Percentiles rank a stretch among this genome's conserved stretches.
phyloP scores from a whole-genome alignment of 352 stramenopile genomes.

The Globisporangium uncinulatum region DNA sequence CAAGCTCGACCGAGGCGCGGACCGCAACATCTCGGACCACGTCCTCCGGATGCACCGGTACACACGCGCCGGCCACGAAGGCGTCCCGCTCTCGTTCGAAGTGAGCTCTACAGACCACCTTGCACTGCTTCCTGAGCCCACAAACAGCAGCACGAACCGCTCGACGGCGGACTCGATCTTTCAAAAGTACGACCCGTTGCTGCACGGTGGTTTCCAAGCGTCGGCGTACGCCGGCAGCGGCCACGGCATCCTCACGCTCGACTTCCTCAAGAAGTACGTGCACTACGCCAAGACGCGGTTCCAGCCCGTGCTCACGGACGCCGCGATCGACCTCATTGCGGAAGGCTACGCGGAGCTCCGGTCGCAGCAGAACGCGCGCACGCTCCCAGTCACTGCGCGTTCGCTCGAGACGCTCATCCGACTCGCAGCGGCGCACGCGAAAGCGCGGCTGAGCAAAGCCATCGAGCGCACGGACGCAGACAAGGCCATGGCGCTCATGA shows the following conservation, averaged over 20 bases:
- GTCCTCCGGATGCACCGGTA: constrained; percentile 97
- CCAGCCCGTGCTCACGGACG: constrained; percentile 80
- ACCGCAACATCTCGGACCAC: constrained; percentile 96
- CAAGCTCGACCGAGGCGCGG: constrained; percentile 92
- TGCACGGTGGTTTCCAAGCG: constrained; percentile 72
- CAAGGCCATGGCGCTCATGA: constrained; percentile 94
- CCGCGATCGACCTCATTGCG: constrained; percentile 92
- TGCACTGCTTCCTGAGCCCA: constrained; percentile 53
- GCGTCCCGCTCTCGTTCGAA: constrained; percentile 86
- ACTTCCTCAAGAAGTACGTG: constrained; percentile 99
- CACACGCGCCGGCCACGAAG: constrained; percentile 77
- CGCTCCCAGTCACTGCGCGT: constrained; percentile 96
- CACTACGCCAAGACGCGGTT: constrained; percentile 98
- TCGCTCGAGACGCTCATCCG: constrained; percentile 99
- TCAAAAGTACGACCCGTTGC: constrained; percentile 87
- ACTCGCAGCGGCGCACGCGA: constrained; percentile 96
- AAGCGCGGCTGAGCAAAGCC: constrained; percentile 89
- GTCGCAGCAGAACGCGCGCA: constrained; percentile 91
- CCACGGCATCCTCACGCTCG: constrained; percentile 88
- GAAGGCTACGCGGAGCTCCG: constrained; percentile 97
- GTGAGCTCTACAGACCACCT: constrained; percentile 79
- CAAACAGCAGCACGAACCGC: constrained; percentile 65
- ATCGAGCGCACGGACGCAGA: constrained; percentile 83
- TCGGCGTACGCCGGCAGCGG: constrained; percentile 40
- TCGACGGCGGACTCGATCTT: constrained; percentile 84